phyloP scores from a whole-genome alignment of 176 grass and related monocot genomes.

The Miscanthus lutarioriparius region DNA sequence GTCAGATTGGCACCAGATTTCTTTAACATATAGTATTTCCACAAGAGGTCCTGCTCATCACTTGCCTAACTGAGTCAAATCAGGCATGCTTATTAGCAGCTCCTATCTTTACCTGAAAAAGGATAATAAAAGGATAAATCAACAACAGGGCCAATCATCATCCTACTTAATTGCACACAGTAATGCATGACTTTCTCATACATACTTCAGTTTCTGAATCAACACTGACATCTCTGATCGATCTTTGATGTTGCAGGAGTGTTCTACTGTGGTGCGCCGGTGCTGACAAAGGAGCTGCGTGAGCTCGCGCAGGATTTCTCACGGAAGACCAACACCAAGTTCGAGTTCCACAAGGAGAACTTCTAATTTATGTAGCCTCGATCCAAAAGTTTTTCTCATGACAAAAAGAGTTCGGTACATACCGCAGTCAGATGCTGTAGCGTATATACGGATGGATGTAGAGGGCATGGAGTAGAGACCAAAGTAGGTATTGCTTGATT shows the following conservation, averaged over 20 bases:
- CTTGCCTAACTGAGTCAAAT: slow-evolving; percentile 28
- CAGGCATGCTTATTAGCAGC: slow-evolving; percentile 3
- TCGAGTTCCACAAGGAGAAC: slow-evolving; percentile 96
- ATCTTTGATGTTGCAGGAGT: slow-evolving; percentile 58
- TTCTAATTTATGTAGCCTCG: slow-evolving; percentile 44
- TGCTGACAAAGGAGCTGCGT: slow-evolving; percentile 71
- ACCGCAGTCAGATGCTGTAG: slow-evolving; percentile 10
- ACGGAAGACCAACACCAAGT: slow-evolving; percentile 72
- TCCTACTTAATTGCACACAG: too few relatives aligned
- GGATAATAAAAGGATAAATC: too few relatives aligned
- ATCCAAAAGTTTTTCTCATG: slow-evolving; percentile 21
- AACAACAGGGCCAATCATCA: too few relatives aligned
- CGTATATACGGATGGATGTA: slow-evolving; percentile 22
- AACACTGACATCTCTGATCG: not conserved
- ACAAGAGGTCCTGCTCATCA: not conserved
- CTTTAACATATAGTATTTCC: not conserved
- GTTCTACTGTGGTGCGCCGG: slow-evolving; percentile 86
- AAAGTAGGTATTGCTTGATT: slow-evolving; percentile 52
- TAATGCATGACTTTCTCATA: not conserved
- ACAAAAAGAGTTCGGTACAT: slow-evolving; percentile 37
- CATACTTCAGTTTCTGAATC: not conserved
- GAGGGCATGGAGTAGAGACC: slow-evolving; percentile 18
- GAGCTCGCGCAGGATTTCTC: slow-evolving; percentile 76
- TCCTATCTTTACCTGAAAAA: not conserved
- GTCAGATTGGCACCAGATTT: not conserved